Evolutionary conservation across 2,329 filamentous ascomycete species (phyloP).

Genomic region (Myriosclerotinia scirpicola): DNA sequence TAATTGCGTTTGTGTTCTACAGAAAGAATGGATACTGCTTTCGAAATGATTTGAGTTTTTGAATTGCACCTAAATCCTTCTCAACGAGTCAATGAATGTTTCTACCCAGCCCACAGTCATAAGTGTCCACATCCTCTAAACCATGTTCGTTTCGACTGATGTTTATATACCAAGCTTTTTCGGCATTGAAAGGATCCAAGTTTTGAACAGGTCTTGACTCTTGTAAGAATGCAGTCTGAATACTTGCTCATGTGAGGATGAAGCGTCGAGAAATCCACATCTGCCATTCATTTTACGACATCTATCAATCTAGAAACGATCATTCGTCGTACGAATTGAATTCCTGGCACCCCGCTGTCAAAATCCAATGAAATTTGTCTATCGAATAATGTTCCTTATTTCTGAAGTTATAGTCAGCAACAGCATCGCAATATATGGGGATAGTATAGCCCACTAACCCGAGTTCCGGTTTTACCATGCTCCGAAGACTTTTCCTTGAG

Average conservation of each 20-base stretch:
- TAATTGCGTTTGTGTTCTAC: not conserved
- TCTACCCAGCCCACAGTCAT: not conserved
- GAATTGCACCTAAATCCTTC: not conserved
- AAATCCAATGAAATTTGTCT: too few species aligned
- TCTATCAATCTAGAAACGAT: too few species aligned
- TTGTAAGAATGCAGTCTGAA: too few species aligned
- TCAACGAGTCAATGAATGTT: not conserved
- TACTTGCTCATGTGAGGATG: not conserved
- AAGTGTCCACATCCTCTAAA: not conserved
- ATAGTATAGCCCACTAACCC: not conserved
- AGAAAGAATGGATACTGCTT: not conserved
- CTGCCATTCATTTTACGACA: too few species aligned
- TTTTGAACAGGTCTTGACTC: too few species aligned
- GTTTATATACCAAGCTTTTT: not conserved
- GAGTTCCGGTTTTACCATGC: not conserved
- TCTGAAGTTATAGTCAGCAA: too few species aligned
- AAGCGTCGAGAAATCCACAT: not conserved
- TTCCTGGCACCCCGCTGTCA: too few species aligned
- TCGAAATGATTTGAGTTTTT: not conserved
- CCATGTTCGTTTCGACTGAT: not conserved
- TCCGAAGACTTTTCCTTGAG: not conserved
- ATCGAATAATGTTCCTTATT: too few species aligned
- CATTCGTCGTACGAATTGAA: too few species aligned
- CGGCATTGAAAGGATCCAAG: not conserved
- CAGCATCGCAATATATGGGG: too few species aligned